Conservation (phyloP, 2,329 filamentous ascomycete species). For the Epichloe brachyelytri region DNA sequence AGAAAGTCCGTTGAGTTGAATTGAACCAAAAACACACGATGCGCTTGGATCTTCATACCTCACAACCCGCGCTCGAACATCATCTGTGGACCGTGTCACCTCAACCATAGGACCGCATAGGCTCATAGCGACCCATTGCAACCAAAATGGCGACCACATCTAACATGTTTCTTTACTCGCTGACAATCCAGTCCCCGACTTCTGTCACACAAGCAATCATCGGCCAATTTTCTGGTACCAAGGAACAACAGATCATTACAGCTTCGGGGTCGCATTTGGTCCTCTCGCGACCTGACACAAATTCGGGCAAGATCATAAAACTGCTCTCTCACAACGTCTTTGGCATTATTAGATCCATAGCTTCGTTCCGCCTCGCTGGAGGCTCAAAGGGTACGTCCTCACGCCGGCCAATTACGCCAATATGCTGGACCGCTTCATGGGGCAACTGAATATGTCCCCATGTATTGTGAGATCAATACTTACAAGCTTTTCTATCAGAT, state of each 20-base stretch:
- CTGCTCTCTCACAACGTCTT: constrained; percentile 88
- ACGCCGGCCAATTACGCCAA: background rate
- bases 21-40: too few species aligned
- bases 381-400: constrained; percentile 70
- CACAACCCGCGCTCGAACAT: too few species aligned
- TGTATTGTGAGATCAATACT: background rate
- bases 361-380: constrained; percentile 81
- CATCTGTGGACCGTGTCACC: too few species aligned
- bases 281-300: constrained; percentile 73
- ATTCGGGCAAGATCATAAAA: constrained; percentile 73
- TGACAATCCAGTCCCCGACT: constrained; percentile 87
- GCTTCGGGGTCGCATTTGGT: constrained; percentile 82
- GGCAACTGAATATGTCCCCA: background rate
- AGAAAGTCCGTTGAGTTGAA: too few species aligned
- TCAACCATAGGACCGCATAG: too few species aligned
- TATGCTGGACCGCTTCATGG: constrained; percentile 13
- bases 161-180: constrained; percentile 95
- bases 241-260: constrained; percentile 93
- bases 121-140: too few species aligned
- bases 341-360: constrained; percentile 81
- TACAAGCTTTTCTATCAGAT: constrained; percentile 42
- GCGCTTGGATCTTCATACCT: too few species aligned
- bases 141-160: constrained; percentile 81
- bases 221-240: constrained; percentile 89
- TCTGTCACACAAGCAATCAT: constrained; percentile 82